These are phyloP conservation scores for Vitis rotundifolia DNA, from an alignment of 164 flowering plant genomes.

Conservation along the genomic window DNA sequence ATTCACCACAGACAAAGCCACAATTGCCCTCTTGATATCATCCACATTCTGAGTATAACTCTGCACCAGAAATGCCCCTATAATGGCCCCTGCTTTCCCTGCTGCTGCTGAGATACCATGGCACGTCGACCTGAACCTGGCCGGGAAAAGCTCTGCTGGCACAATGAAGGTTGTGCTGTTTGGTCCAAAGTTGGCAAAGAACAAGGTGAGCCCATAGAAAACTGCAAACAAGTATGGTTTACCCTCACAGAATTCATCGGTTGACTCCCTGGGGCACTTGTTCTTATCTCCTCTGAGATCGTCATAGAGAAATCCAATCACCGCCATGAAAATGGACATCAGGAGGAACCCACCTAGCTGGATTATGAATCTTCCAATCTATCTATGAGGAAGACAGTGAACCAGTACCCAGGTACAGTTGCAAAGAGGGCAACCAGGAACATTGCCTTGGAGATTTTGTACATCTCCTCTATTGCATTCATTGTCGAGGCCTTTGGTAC, in stretches of 20 bases:
- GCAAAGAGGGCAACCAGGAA: conserved; percentile 39
- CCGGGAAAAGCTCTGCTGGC: conserved; percentile 57
- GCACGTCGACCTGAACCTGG: conserved; percentile 54
- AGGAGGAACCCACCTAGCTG: conserved; percentile 45
- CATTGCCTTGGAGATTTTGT: conserved; percentile 33
- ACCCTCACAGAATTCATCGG: conserved; percentile 27
- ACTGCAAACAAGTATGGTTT: conserved; percentile 18
- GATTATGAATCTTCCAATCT: conserved; percentile 38
- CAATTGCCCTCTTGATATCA: conserved; percentile 16
- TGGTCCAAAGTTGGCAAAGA: conserved; percentile 61
- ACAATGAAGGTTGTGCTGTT: conserved; percentile 55
- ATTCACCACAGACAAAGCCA: conserved; percentile 24
- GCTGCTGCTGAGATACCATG: conserved; percentile 56
- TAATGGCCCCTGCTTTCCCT: conserved; percentile 47
- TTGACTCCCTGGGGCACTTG: conserved; percentile 1
- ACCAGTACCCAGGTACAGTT: conserved; percentile 62
- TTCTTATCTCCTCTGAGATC: conserved; percentile 20
- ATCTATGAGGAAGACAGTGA: conserved; percentile 46
- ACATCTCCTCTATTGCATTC: conserved; percentile 46
- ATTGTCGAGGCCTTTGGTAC: conserved; percentile 16
- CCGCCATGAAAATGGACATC: conserved; percentile 49
- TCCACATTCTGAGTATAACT: conserved; percentile 11
- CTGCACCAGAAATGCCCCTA: conserved; percentile 40
- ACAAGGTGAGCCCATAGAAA: conserved; percentile 45
- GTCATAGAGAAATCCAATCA: conserved; percentile 30